Conservation (phyloP, 208 protist genomes). For the Acanthamoeba lugdunensis region DNA sequence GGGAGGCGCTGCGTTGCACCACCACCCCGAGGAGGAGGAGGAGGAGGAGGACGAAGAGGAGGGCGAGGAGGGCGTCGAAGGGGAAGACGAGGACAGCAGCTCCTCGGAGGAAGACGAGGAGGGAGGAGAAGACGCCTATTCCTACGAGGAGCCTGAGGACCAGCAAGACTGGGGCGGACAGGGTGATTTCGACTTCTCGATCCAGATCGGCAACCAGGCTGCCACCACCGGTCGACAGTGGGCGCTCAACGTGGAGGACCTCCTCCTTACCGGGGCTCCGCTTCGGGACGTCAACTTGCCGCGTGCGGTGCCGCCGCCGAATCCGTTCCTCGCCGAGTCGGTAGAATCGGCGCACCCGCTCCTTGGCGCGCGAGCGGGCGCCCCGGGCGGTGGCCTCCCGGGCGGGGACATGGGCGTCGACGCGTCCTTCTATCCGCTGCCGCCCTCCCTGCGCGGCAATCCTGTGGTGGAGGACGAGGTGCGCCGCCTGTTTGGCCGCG, state of each 20-base stretch:
- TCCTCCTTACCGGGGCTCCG: not conserved
- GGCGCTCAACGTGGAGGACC: constrained; percentile 54
- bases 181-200: constrained; percentile 23
- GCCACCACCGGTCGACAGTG: not conserved
- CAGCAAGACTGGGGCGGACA: not conserved
- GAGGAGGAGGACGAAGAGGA: constrained; percentile 53
- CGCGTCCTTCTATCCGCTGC: not conserved
- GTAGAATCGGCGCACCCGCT: constrained; percentile 30
- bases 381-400: not conserved
- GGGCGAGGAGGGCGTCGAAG: not conserved
- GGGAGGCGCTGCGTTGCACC: not conserved
- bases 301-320: not conserved
- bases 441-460: constrained; percentile 24
- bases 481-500: constrained; percentile 9
- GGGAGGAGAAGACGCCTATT: not conserved
- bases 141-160: constrained; percentile 29
- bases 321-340: constrained; percentile 35
- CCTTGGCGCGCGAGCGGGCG: not conserved
- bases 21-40: not conserved
- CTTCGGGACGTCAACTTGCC: not conserved
- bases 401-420: not conserved
- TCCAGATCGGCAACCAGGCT: constrained; percentile 4
- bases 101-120: constrained; percentile 7
- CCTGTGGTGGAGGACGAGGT: constrained; percentile 52
- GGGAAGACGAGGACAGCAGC: not conserved